Evolutionary conservation across 2,329 filamentous ascomycete genomes (phyloP), one percentile per base, ranked within the genome.

Genomic region (Furcasterigmium sp.): DNA sequence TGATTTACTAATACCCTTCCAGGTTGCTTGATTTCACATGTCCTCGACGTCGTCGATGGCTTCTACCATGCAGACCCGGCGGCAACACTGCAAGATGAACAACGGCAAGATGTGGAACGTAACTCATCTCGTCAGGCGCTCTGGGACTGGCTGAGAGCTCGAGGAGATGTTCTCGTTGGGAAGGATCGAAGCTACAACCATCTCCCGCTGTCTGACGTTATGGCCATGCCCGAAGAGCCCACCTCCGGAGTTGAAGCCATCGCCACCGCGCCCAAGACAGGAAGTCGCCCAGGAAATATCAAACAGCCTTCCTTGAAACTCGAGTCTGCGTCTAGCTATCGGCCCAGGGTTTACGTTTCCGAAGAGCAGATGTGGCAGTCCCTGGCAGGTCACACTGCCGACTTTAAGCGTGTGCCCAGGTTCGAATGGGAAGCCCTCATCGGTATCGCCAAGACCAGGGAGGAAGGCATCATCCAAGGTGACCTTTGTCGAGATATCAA

Each of bases 341-440:
- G 56, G 23, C 56, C 58, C 35, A 55, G 61, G 10, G 58, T 82
- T 2, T 70, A 69, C 44, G 70, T 76, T 13, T 72, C 74, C 0
- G 72, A 80, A 48, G 70, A 75, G 38, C 72, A 72, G 4, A 70
- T 80, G 56, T 84, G 80, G 80, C 70, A 75, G 54, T 72, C 72
- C 3, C 62, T 84, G 38, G 73, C 78, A 18, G 78, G 78, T 11
- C 80, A 84, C 56, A 69, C 70, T 7, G 65, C 76, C 9, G 78
- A 84, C 55, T 68, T 73, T 53, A 80, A 79, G 54, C 71, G 74
- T 44, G 62, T 82, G 4, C 77, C 78, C 3, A 67, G 68, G 10
- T 75, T 76, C 10, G 78, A 82, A 58, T 82, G 78, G 78, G 68
- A 73, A 49, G 67, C 76, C 3, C 65, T 82, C 8, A 62, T 78